Percentiles rank a stretch among this genome's conserved stretches.
These are phyloP conservation scores for Ramularia collo-cygni DNA, from an alignment of 2,329 filamentous ascomycete genomes.

Conservation along the genomic window DNA sequence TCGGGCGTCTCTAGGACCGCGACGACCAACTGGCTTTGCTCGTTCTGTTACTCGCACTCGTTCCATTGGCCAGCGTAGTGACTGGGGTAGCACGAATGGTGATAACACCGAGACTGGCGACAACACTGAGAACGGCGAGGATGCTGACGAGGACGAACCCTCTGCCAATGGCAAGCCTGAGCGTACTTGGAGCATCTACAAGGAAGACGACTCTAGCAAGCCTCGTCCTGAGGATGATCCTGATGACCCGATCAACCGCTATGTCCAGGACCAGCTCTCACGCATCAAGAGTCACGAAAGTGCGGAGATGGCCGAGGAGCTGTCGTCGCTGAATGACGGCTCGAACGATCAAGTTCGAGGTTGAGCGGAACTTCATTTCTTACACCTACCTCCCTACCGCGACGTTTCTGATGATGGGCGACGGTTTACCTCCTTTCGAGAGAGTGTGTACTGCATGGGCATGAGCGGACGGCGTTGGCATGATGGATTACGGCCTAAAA, in stretches of 20 bases:
- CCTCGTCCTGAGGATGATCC: slow-evolving; percentile 29
- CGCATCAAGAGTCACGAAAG: slow-evolving; percentile 58
- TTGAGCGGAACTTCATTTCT: not conserved
- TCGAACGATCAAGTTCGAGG: slow-evolving; percentile 15
- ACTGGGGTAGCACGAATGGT: slow-evolving; percentile 47
- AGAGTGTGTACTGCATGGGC: too few relatives aligned
- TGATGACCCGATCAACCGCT: slow-evolving; percentile 64
- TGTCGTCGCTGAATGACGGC: slow-evolving; percentile 46
- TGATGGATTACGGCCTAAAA: too few relatives aligned
- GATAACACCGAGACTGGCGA: slow-evolving; percentile 29
- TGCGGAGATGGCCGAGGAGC: slow-evolving; percentile 53
- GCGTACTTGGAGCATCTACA: slow-evolving; percentile 44
- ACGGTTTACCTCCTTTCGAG: too few relatives aligned
- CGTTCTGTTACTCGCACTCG: slow-evolving; percentile 39
- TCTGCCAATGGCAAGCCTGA: slow-evolving; percentile 15
- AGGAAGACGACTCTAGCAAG: slow-evolving; percentile 38
- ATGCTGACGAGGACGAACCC: slow-evolving; percentile 31
- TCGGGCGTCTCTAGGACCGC: slow-evolving; percentile 43
- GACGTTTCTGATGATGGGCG: too few relatives aligned
- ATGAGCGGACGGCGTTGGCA: too few relatives aligned
- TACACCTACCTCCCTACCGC: slow-evolving; percentile 1
- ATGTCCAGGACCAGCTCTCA: slow-evolving; percentile 74
- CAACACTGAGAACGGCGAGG: slow-evolving; percentile 29
- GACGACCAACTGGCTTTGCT: slow-evolving; percentile 59
- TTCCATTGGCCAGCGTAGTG: slow-evolving; percentile 76